These are phyloP conservation scores for Nidula niveotomentosa DNA, from an alignment of 1,284 basidiomycete species.

Conservation along the genomic window DNA sequence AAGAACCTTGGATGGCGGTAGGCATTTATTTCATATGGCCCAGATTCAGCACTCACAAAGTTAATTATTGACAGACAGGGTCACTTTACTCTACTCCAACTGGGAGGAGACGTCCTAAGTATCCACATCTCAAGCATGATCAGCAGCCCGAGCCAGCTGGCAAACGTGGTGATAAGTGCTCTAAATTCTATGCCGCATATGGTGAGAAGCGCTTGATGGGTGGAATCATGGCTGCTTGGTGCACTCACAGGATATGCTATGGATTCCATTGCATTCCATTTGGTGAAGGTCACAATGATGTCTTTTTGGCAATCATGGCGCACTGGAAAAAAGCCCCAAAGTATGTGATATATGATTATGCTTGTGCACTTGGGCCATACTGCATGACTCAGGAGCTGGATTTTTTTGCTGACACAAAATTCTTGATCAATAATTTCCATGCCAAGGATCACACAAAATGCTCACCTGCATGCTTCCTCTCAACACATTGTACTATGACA, in stretches of 20 bases:
- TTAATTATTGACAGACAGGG: no score
- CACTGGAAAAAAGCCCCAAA: constrained; percentile 10
- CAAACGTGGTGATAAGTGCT: constrained; percentile 21
- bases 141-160: constrained; percentile 1
- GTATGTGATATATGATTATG: constrained; percentile 27
- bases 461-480: constrained; percentile 20
- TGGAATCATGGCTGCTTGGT: constrained; percentile 32
- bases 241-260: constrained; percentile 25
- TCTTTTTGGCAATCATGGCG: constrained; percentile 28
- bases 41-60: no score
- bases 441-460: constrained; percentile 25
- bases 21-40: no score
- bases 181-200: constrained; percentile 32
- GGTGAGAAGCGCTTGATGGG: constrained; percentile 24
- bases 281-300: constrained; percentile 34
- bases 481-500: constrained; percentile 18
- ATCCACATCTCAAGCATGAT: constrained; percentile 12
- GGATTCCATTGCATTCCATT: constrained; percentile 36
- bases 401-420: constrained; percentile 27
- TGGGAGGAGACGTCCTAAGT: no score
- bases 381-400: constrained; percentile 23
- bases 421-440: constrained; percentile 32
- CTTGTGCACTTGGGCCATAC: constrained; percentile 29
- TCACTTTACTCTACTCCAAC: no score
- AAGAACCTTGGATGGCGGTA: no score